Conservation (phyloP, 768 basidiomycete genomes). For the Cubamyces lactineus region DNA sequence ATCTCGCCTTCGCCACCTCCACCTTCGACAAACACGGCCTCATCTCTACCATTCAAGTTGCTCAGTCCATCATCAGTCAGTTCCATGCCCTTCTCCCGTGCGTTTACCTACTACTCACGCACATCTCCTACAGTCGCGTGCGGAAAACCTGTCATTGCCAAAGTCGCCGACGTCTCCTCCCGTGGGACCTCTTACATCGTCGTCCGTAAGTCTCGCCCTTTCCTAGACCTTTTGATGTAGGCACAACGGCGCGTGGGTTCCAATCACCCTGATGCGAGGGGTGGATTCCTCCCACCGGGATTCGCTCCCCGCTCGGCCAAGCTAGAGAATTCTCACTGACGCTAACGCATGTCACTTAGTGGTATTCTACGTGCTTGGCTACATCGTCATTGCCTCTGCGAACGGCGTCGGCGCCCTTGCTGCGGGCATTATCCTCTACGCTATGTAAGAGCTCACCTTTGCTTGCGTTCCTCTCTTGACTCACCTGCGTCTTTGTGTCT, state of each 20-base stretch:
- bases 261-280: too few species aligned
- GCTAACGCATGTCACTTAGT: constrained; percentile 37
- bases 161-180: constrained; percentile 51
- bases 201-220: constrained; percentile 45
- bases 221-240: too few species aligned
- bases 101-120: not conserved
- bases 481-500: constrained; percentile 26
- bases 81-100: constrained; percentile 45
- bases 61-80: constrained; percentile 30
- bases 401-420: constrained; percentile 34
- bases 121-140: constrained; percentile 10
- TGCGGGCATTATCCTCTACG: constrained; percentile 53
- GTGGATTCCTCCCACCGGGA: too few species aligned
- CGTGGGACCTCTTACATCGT: constrained; percentile 49
- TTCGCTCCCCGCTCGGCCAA: too few species aligned
- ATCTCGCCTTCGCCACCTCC: constrained; percentile 36
- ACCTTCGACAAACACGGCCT: constrained; percentile 24
- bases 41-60: constrained; percentile 30
- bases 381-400: constrained; percentile 39
- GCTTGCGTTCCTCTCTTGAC: constrained; percentile 21
- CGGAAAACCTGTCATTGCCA: constrained; percentile 53
- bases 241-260: too few species aligned
- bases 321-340: too few species aligned
- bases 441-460: constrained; percentile 46
- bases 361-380: constrained; percentile 45